phyloP scores from a whole-genome alignment of 495 filamentous ascomycete species.

The Emericellopsis terricola region DNA sequence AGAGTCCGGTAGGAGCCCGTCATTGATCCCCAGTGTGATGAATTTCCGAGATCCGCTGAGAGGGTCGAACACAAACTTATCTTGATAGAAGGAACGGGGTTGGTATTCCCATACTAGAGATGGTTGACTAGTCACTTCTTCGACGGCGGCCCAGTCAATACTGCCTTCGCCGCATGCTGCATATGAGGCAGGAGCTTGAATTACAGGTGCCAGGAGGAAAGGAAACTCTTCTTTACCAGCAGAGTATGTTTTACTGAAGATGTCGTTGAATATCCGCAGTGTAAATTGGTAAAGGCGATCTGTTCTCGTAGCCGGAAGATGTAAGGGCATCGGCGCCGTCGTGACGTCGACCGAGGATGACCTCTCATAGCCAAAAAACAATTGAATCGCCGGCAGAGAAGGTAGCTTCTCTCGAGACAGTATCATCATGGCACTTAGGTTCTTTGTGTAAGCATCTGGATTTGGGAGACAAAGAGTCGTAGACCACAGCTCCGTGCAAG shows the following conservation, averaged over 20 bases:
- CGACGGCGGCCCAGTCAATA: constrained; percentile 51
- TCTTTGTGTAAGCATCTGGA: too few species aligned
- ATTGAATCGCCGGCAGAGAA: constrained; percentile 43
- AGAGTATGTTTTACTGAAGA: constrained; percentile 83
- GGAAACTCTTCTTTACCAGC: too few species aligned
- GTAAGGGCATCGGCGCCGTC: constrained; percentile 16
- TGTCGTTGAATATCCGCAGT: constrained; percentile 56
- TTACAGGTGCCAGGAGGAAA: too few species aligned
- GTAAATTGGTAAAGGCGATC: constrained; percentile 48
- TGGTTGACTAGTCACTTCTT: constrained; percentile 29
- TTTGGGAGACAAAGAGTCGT: too few species aligned
- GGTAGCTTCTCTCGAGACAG: constrained; percentile 52
- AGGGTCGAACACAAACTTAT: constrained; percentile 54
- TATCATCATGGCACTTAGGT: constrained; percentile 56
- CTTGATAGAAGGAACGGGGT: constrained; percentile 35
- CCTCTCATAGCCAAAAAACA: constrained; percentile 48
- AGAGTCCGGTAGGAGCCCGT: constrained; percentile 25
- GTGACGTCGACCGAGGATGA: constrained; percentile 36
- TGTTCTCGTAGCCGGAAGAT: constrained; percentile 21
- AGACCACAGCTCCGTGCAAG: too few species aligned
- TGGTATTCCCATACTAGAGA: constrained; percentile 33
- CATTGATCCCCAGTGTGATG: constrained; percentile 23
- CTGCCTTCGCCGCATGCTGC: too few species aligned
- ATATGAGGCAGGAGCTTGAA: too few species aligned
- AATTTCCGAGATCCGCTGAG: constrained; percentile 56